phyloP scores from a whole-genome alignment of 2,329 filamentous ascomycete species.

The Emergomyces orientalis region DNA sequence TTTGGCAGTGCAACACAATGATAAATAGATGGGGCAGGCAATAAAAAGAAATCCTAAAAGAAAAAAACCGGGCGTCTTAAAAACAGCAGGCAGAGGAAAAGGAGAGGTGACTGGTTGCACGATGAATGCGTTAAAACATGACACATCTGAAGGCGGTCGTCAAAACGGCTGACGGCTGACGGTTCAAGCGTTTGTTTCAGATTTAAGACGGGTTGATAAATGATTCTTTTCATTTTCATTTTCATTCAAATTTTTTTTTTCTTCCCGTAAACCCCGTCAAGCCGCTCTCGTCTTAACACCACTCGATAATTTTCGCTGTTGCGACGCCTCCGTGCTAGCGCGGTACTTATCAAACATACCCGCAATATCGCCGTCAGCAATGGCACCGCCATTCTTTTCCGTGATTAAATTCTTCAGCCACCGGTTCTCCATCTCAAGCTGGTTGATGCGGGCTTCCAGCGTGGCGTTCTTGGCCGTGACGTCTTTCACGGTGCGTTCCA shows the following conservation, averaged over 20 bases:
- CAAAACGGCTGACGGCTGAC: no score
- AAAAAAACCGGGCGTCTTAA: no score
- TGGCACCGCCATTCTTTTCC: constrained; percentile 59
- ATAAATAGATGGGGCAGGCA: no score
- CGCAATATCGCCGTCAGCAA: constrained; percentile 34
- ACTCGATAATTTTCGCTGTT: background rate
- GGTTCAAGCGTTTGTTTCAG: no score
- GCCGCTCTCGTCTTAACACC: background rate
- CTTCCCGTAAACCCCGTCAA: background rate
- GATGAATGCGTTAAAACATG: background rate
- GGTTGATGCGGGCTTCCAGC: constrained; percentile 63
- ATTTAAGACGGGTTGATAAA: background rate
- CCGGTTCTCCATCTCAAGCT: constrained; percentile 75
- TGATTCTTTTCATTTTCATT: no score
- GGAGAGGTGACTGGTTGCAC: no score
- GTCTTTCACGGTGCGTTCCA: constrained; percentile 73
- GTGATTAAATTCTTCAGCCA: constrained; percentile 73
- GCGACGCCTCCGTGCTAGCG: constrained; percentile 19
- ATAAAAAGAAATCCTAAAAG: no score
- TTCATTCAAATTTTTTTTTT: no score
- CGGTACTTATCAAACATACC: constrained; percentile 34
- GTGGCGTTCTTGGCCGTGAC: constrained; percentile 68
- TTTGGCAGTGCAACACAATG: no score
- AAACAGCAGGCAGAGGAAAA: no score
- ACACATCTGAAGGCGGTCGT: background rate